phyloP scores from a whole-genome alignment of 768 basidiomycete species.

The Phylloporus sp. region DNA sequence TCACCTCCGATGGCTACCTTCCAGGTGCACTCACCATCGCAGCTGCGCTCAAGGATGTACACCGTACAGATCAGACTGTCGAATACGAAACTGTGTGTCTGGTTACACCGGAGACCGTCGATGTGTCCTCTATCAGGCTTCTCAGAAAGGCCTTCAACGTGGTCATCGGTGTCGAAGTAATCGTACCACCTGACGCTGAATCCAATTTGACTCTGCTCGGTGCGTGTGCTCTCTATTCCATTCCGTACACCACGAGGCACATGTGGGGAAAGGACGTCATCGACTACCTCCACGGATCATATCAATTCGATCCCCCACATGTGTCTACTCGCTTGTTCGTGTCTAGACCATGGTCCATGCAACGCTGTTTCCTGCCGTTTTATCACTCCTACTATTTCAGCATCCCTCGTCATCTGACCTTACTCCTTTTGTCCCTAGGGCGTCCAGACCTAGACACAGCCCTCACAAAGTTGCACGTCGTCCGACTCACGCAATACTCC shows the following conservation, averaged over 20 bases:
- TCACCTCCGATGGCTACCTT: conserved; percentile 90
- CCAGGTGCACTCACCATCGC: conserved; percentile 87
- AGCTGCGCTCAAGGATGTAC: conserved; percentile 79
- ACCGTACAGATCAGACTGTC: conserved; percentile 45
- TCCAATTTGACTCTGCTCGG: conserved; percentile 82
- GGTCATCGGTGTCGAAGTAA: conserved; percentile 90
- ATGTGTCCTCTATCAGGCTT: conserved; percentile 74
- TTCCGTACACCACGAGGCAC: conserved; percentile 5
- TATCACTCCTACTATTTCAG: conserved; percentile 6
- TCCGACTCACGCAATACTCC: conserved; percentile 82
- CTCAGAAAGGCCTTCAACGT: conserved; percentile 77
- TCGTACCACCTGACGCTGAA: conserved; percentile 61
- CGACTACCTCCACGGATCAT: conserved; percentile 5
- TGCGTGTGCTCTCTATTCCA: conserved; percentile 33
- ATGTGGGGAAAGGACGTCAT: neutral
- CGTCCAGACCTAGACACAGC: conserved; percentile 91
- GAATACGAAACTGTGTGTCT: conserved; percentile 77
- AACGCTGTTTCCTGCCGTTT: conserved; percentile 19
- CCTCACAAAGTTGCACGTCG: conserved; percentile 94
- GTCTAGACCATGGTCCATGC: conserved; percentile 9
- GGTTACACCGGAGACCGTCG: conserved; percentile 91
- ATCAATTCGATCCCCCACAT: conserved; percentile 11
- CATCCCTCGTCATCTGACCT: conserved; percentile 13
- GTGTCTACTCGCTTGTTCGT: conserved; percentile 1
- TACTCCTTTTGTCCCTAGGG: conserved; percentile 46